A percentile compares a stretch with the other conserved stretches of the same genome.
These are phyloP conservation scores for Teunomyces aglyptinius DNA, from an alignment of 805 yeast genomes.

Conservation along the genomic window DNA sequence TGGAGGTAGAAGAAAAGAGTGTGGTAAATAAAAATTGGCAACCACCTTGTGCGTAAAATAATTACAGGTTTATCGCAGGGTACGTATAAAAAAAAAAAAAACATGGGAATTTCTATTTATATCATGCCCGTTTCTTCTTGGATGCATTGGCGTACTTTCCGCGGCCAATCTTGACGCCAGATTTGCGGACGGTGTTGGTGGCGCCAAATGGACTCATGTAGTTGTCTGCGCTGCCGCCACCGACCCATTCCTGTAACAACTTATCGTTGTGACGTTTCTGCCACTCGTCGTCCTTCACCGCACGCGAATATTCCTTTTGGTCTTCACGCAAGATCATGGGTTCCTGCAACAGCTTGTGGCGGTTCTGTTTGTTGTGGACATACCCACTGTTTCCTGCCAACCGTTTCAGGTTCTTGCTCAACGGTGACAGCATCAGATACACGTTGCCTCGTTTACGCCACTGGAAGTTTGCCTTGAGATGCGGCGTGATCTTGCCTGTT, in stretches of 20 bases:
- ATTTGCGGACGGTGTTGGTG: slow-evolving; percentile 41
- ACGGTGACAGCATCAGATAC: slow-evolving; percentile 83
- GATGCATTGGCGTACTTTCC: slow-evolving; percentile 78
- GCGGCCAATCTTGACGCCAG: slow-evolving; percentile 78
- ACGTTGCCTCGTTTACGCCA: slow-evolving; percentile 90
- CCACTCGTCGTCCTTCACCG: slow-evolving; percentile 86
- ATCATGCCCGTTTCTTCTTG: slow-evolving; percentile 21
- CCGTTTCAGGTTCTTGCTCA: slow-evolving; percentile 70
- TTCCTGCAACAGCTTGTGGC: slow-evolving; percentile 47
- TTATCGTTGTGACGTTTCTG: slow-evolving; percentile 83
- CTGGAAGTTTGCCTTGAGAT: slow-evolving; percentile 85
- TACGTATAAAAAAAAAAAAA: too few relatives aligned
- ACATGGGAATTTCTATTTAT: background rate
- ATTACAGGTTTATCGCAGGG: too few relatives aligned
- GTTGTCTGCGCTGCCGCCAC: slow-evolving; percentile 90
- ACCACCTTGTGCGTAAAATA: too few relatives aligned
- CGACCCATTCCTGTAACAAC: slow-evolving; percentile 81
- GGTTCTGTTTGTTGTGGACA: slow-evolving; percentile 66
- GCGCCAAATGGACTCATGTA: slow-evolving; percentile 78
- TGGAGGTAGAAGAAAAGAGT: too few relatives aligned
- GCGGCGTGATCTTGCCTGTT: slow-evolving; percentile 84
- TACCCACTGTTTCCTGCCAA: slow-evolving; percentile 75
- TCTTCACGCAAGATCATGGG: slow-evolving; percentile 77
- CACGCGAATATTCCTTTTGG: slow-evolving; percentile 89
- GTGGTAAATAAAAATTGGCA: too few relatives aligned